These are phyloP conservation scores for Gossypium aridum DNA, from an alignment of 441 rosid species.

Conservation along the genomic window DNA sequence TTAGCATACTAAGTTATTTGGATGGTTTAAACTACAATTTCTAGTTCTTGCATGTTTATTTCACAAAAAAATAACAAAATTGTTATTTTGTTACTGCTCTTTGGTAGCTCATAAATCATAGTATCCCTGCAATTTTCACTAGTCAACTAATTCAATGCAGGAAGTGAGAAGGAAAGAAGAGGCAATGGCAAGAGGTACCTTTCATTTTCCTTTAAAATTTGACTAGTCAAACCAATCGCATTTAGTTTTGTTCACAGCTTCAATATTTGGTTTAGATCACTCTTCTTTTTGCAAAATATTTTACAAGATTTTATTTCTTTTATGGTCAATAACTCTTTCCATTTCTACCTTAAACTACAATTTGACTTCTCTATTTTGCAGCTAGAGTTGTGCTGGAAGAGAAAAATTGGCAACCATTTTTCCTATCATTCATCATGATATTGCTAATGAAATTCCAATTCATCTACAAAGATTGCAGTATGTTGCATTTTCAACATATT, in stretches of 20 bases:
- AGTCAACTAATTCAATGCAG: conserved; percentile 25
- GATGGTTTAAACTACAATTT: neutral
- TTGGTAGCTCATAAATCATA: neutral
- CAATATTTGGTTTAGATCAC: neutral
- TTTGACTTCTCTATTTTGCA: conserved; percentile 29
- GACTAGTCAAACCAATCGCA: neutral
- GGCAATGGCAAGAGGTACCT: conserved; percentile 77
- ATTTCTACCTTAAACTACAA: neutral
- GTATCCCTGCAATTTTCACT: conserved; percentile 8
- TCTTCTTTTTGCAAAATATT: neutral
- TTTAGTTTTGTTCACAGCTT: neutral
- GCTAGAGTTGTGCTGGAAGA: conserved; percentile 82
- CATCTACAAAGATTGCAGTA: conserved; percentile 82
- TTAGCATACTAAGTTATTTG: neutral
- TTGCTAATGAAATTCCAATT: conserved; percentile 79
- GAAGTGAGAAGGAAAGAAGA: conserved; percentile 78
- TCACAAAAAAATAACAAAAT: neutral
- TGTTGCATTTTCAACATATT: conserved; percentile 66
- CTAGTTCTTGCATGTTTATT: neutral
- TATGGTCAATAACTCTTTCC: neutral
- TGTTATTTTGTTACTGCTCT: neutral
- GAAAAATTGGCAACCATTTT: conserved; percentile 94
- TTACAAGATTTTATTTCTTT: neutral
- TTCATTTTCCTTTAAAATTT: neutral
- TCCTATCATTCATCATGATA: conserved; percentile 90